phyloP scores from a whole-genome alignment of 78 protist species.

The Mastigamoeba balamuthi region DNA sequence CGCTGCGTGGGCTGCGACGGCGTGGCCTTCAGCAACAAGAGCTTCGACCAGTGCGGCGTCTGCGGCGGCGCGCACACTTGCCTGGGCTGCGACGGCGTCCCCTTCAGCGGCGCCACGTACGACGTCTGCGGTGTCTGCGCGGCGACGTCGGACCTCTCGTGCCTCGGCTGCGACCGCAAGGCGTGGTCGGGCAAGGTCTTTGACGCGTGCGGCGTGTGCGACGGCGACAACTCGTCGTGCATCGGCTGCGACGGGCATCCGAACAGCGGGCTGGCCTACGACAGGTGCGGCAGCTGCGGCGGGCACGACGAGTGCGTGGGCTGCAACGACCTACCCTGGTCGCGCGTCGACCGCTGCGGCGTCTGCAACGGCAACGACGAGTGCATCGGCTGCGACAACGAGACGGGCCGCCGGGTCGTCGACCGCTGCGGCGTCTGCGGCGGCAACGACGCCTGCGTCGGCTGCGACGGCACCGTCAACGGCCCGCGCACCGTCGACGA shows the following conservation, averaged over 20 bases:
- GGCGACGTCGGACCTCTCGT: background rate
- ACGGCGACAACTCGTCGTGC: constrained; percentile 12
- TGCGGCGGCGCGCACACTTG: constrained; percentile 31
- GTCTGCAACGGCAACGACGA: constrained; percentile 32
- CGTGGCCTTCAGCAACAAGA: background rate
- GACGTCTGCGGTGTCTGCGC: too few species aligned
- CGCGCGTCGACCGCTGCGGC: constrained; percentile 36
- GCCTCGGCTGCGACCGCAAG: constrained; percentile 21
- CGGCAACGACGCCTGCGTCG: constrained; percentile 29
- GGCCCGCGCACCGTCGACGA: background rate
- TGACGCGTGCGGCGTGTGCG: constrained; percentile 23
- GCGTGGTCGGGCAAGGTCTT: background rate
- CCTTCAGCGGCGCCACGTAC: background rate
- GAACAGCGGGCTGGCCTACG: background rate
- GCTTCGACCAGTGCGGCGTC: constrained; percentile 5
- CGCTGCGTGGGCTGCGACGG: constrained; percentile 26
- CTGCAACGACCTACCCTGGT: constrained; percentile 49
- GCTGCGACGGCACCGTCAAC: constrained; percentile 5
- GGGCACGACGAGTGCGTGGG: constrained; percentile 25
- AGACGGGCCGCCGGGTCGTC: background rate
- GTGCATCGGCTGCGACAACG: background rate
- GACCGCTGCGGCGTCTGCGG: constrained; percentile 54
- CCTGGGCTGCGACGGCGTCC: constrained; percentile 14
- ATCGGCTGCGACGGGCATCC: constrained; percentile 19
- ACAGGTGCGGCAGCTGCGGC: constrained; percentile 34